Evolutionary conservation across 2,329 filamentous ascomycete genomes (phyloP).

Genomic region (Botrytis sinoallii): DNA sequence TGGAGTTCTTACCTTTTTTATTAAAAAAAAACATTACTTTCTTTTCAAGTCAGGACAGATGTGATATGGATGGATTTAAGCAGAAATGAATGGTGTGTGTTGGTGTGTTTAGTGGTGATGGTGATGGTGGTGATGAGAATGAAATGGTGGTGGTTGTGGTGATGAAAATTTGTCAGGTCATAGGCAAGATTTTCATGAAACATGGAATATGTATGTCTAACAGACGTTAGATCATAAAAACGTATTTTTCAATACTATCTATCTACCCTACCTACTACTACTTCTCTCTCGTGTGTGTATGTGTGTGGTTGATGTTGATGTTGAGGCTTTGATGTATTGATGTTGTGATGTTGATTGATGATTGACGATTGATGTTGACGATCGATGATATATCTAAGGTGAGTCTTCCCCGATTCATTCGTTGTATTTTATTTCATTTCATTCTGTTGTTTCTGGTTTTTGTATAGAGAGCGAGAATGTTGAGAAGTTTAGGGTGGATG

Average conservation of each 20-base stretch:
- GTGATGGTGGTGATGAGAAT: neutral
- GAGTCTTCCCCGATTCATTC: neutral
- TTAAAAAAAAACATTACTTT: neutral
- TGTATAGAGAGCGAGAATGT: too few relatives aligned
- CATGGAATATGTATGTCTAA: neutral
- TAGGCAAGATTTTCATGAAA: neutral
- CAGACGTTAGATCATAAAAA: neutral
- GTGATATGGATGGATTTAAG: slow-evolving; percentile 10
- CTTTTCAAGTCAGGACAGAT: slow-evolving; percentile 2
- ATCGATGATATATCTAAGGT: neutral
- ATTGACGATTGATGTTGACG: too few relatives aligned
- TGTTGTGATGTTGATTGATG: neutral
- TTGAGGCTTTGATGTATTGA: neutral
- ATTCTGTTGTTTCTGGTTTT: too few relatives aligned
- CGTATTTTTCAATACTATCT: neutral
- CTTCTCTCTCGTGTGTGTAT: neutral
- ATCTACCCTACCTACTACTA: neutral
- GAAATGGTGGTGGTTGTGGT: neutral
- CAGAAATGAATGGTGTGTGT: slow-evolving; percentile 3
- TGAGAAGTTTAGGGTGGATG: too few relatives aligned
- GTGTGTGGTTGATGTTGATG: neutral
- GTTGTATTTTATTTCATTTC: too few relatives aligned
- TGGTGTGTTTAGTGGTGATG: neutral
- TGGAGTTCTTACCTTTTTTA: neutral
- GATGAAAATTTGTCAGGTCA: slow-evolving; percentile 5